phyloP scores from a whole-genome alignment of 129 eudicot genomes.

The Artemisia annua region DNA sequence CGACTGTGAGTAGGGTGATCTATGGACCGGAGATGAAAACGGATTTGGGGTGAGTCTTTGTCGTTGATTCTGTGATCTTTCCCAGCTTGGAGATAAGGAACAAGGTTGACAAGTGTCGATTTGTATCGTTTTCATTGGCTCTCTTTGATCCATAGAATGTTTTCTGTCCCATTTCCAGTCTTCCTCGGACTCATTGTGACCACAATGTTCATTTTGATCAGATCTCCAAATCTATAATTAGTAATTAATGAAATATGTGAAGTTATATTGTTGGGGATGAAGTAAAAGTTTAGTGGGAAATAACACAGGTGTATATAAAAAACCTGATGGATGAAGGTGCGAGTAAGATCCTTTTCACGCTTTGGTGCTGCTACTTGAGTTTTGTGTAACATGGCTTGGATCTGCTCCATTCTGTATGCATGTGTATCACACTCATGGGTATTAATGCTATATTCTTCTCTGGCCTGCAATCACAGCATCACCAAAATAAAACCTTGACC shows the following conservation, averaged over 20 bases:
- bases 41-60: neutral
- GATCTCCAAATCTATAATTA: neutral
- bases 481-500: no score
- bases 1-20: neutral
- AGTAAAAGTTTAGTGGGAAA: neutral
- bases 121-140: neutral
- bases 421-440: no score
- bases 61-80: neutral
- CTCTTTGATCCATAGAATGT: neutral
- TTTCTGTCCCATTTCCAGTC: neutral
- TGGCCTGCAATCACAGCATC: no score
- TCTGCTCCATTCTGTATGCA: neutral
- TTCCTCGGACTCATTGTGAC: no score
- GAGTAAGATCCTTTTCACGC: no score
- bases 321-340: no score
- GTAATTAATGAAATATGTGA: neutral
- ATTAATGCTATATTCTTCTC: no score
- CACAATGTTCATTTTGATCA: neutral
- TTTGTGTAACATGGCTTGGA: conserved; percentile 13
- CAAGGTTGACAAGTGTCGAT: neutral
- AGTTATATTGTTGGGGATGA: neutral
- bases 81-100: neutral
- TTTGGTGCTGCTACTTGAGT: neutral
- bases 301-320: no score
- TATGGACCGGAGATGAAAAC: neutral